Percentiles rank a stretch among this genome's conserved stretches.
These are phyloP conservation scores for Podila minutissima DNA, from an alignment of 192 early-diverging fungal genomes.

Conservation along the genomic window DNA sequence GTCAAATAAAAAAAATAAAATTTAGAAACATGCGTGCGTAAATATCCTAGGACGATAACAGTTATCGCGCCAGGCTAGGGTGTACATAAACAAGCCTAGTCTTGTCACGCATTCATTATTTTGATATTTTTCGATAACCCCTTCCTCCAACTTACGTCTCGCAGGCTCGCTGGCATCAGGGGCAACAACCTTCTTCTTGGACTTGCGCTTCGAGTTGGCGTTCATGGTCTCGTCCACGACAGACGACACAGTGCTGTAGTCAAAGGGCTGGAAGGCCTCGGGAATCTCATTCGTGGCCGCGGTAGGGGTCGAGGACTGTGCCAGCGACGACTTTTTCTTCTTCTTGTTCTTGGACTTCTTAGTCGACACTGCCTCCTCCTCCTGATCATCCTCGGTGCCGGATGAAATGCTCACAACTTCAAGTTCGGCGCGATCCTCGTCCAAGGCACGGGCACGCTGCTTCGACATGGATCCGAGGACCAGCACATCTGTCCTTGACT, in stretches of 20 bases:
- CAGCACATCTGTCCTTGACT: constrained; percentile 44
- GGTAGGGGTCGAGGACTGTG: constrained; percentile 2
- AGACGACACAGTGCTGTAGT: constrained; percentile 36
- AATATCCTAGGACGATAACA: too few relatives aligned
- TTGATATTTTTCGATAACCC: too few relatives aligned
- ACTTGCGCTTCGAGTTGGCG: constrained; percentile 13
- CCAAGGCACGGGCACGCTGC: constrained; percentile 41
- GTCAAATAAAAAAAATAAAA: background rate
- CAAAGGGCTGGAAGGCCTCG: constrained; percentile 37
- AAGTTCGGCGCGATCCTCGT: constrained; percentile 41
- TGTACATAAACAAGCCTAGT: too few relatives aligned
- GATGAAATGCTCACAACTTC: constrained; percentile 3
- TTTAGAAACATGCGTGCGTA: background rate
- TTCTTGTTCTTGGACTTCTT: constrained; percentile 32
- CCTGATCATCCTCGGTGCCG: constrained; percentile 2
- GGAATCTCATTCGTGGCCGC: constrained; percentile 7
- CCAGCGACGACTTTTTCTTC: constrained; percentile 13
- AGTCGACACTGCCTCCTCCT: constrained; percentile 2
- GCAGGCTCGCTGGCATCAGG: constrained; percentile 3
- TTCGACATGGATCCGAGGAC: constrained; percentile 30
- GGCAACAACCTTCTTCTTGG: constrained; percentile 23
- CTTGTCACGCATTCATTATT: too few relatives aligned
- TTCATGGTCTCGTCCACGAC: constrained; percentile 36
- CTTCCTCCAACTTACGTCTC: constrained; percentile 19
- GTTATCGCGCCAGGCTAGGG: too few relatives aligned